Evolutionary conservation across 2,329 filamentous ascomycete genomes (phyloP).

Genomic region (Colletotrichum spinosum): DNA sequence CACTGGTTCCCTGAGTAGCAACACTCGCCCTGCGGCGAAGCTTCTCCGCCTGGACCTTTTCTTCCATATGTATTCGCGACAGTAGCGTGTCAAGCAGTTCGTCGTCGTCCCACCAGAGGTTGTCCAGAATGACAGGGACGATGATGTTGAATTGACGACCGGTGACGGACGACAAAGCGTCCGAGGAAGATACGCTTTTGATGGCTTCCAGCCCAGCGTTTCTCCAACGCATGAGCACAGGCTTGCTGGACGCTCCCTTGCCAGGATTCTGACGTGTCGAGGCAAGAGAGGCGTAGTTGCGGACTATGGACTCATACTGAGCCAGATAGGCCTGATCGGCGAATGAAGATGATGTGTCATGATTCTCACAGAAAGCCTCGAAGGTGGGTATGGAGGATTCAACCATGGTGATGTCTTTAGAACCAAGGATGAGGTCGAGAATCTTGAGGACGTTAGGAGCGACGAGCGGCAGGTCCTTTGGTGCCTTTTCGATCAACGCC

Average conservation of each 20-base stretch:
- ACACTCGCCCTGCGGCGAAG: slow-evolving; percentile 80
- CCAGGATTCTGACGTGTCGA: slow-evolving; percentile 67
- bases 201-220: slow-evolving; percentile 82
- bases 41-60: slow-evolving; percentile 75
- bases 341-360: slow-evolving; percentile 86
- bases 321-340: slow-evolving; percentile 86
- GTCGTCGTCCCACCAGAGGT: slow-evolving; percentile 81
- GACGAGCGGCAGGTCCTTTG: slow-evolving; percentile 90
- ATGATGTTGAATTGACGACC: slow-evolving; percentile 82
- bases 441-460: slow-evolving; percentile 87
- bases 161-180: slow-evolving; percentile 80
- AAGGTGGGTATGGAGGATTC: slow-evolving; percentile 91
- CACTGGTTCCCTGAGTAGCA: slow-evolving; percentile 79
- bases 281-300: slow-evolving; percentile 82
- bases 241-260: slow-evolving; percentile 72
- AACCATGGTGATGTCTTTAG: slow-evolving; percentile 90
- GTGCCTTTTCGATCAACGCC: slow-evolving; percentile 91
- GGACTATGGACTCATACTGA: slow-evolving; percentile 86
- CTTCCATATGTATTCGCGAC: slow-evolving; percentile 73
- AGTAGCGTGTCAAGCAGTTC: slow-evolving; percentile 77
- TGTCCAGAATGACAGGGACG: slow-evolving; percentile 87
- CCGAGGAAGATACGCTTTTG: slow-evolving; percentile 82
- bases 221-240: slow-evolving; percentile 83
- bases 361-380: slow-evolving; percentile 87
- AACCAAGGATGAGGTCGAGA: slow-evolving; percentile 83